Base-by-base conservation (phyloP, 805 yeast species). In the Barnettozyma populi region DNA sequence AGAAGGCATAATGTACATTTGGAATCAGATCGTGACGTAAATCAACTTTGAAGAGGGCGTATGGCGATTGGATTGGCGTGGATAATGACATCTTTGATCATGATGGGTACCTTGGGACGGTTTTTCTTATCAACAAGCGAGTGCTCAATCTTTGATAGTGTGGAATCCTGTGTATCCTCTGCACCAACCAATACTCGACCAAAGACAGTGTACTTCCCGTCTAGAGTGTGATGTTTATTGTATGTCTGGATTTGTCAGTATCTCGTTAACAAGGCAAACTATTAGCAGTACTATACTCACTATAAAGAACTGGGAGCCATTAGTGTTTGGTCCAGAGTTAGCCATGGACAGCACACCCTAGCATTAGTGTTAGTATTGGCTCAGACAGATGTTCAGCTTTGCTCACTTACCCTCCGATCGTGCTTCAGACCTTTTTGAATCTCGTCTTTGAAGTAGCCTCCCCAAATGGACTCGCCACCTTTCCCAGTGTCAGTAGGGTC, bases 391-490 rank as follows among this genome's bases (percentile, higher is more conserved):
- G n/a, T 23, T 23, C 25, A 23, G 25, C 8, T 23, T 23, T 23
- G 25, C 8, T 13, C 19, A 23, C 95, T 82, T 56, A 92, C 78
- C 56, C 94, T 75, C 65, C 79, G 73, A 60, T 76, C 82, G 64
- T 83, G 88, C 65, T 75, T 79, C 58, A 84, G 64, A 18, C 62
- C 60, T 56, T 79, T 64, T 78, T 79, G 82, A 62, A 84, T 81
- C 74, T 90, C 97, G 64, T 89, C 97, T 10, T 74, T 75, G 60
- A 88, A 82, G 60, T 74, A 80, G 50, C 84, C 90, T 35, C 92
- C 92, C 65, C 85, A 86, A 47, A 86, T 82, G 16, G 87, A 80
- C 62, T 82, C 89, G 41, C 94, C 94, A 36, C 94, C 94, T 21
- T 89, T 82, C 11, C 89, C 89, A 49, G 82, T 71, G 47, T 69